phyloP scores from a whole-genome alignment of 176 grass and related monocot genomes.

The Juncus effusus region DNA sequence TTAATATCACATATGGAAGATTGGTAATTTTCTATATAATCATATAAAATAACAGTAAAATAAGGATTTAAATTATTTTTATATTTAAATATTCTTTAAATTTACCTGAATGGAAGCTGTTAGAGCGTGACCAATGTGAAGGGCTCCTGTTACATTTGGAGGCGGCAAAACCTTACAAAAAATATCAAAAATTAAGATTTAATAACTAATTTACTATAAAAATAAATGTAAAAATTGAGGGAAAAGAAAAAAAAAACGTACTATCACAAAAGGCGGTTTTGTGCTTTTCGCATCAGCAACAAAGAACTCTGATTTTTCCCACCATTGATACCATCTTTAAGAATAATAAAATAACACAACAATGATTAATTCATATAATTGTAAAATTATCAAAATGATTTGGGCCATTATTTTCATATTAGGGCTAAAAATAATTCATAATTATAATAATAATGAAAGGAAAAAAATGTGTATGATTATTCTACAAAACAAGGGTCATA shows the following conservation, averaged over 20 bases:
- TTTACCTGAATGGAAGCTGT: slow-evolving; percentile 76
- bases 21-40: no score
- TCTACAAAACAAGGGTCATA: no score
- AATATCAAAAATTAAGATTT: neutral
- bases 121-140: slow-evolving; percentile 83
- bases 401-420: no score
- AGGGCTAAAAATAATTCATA: slow-evolving; percentile 4
- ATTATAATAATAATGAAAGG: slow-evolving; percentile 5
- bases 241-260: slow-evolving; percentile 30
- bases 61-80: no score
- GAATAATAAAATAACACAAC: neutral
- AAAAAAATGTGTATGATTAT: no score
- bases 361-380: slow-evolving; percentile 10
- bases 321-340: slow-evolving; percentile 78
- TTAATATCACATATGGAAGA: neutral
- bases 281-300: slow-evolving; percentile 57
- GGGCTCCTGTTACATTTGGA: slow-evolving; percentile 81
- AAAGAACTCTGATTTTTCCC: slow-evolving; percentile 70
- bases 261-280: slow-evolving; percentile 69
- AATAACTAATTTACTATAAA: neutral
- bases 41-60: no score
- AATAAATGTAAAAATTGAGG: neutral
- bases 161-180: slow-evolving; percentile 53
- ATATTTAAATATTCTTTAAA: neutral
- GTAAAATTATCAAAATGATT: slow-evolving; percentile 10